These are phyloP conservation scores for Epichloe baconii DNA, from an alignment of 2,329 filamentous ascomycete genomes.

Conservation along the genomic window DNA sequence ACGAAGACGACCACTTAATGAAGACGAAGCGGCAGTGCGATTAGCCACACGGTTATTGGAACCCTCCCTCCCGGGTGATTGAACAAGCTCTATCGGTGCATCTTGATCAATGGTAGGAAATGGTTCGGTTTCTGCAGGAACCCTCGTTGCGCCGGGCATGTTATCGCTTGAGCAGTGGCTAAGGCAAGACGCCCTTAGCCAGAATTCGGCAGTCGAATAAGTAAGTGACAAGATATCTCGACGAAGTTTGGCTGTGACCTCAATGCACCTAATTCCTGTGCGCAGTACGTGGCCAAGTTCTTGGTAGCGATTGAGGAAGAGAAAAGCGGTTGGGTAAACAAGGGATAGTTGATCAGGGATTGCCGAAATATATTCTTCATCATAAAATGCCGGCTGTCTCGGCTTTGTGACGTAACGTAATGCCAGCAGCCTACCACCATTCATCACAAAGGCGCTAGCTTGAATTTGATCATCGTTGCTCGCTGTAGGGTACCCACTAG, in stretches of 20 bases:
- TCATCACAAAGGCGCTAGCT: no score
- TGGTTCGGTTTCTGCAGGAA: constrained; percentile 11
- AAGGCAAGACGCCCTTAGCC: not conserved
- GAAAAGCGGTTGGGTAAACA: not conserved
- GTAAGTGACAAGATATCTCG: not conserved
- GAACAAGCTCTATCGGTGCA: constrained; percentile 1
- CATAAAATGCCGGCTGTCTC: no score
- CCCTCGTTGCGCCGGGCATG: constrained; percentile 3
- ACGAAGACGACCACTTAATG: constrained; percentile 19
- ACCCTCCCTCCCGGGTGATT: constrained; percentile 1
- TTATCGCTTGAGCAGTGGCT: not conserved
- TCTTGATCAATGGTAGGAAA: constrained; percentile 14
- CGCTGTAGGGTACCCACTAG: no score
- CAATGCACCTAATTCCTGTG: no score
- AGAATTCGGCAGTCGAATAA: not conserved
- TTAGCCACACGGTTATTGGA: constrained; percentile 8
- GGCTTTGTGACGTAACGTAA: no score
- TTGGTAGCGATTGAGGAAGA: not conserved
- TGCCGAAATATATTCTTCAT: not conserved
- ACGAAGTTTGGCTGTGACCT: no score
- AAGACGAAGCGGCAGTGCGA: constrained; percentile 18
- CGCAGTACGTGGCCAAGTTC: no score
- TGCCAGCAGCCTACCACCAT: no score
- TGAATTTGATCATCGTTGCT: no score
- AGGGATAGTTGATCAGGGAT: not conserved